A percentile compares a stretch with the other conserved stretches of the same genome.
phyloP scores from a whole-genome alignment of 2,329 filamentous ascomycete species.

The Clathrospora elynae region DNA sequence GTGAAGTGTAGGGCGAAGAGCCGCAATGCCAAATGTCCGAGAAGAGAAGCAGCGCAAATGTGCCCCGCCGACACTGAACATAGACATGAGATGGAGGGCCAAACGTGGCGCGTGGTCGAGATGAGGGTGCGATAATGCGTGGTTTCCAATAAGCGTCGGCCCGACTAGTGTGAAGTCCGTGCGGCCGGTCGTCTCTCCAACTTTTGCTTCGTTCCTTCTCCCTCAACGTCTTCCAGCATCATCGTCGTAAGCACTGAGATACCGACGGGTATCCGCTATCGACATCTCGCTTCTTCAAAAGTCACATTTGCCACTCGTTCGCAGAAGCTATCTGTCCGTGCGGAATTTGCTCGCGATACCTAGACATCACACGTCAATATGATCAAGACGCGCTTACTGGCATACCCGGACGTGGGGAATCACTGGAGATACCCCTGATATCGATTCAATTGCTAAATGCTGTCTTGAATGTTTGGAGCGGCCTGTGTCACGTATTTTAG shows the following conservation, averaged over 20 bases:
- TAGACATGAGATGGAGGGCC: conserved; percentile 12
- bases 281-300: background rate
- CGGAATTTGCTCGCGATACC: background rate
- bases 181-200: background rate
- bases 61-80: conserved; percentile 6
- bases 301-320: background rate
- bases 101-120: conserved; percentile 7
- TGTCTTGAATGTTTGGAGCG: no score
- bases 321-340: no score
- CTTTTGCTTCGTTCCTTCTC: background rate
- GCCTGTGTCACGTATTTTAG: no score
- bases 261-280: background rate
- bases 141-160: conserved; percentile 14
- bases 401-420: no score
- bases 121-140: conserved; percentile 11
- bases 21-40: conserved; percentile 1
- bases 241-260: background rate
- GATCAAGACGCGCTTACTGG: background rate
- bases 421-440: background rate
- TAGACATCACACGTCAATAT: background rate
- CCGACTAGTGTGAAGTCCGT: conserved; percentile 12
- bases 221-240: background rate
- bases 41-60: conserved; percentile 8
- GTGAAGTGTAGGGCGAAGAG: conserved; percentile 1
- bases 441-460: background rate